A percentile compares a stretch with the other conserved stretches of the same genome.
phyloP scores from a whole-genome alignment of 805 yeast species.

The Kluyveromyces nonfermentans region DNA sequence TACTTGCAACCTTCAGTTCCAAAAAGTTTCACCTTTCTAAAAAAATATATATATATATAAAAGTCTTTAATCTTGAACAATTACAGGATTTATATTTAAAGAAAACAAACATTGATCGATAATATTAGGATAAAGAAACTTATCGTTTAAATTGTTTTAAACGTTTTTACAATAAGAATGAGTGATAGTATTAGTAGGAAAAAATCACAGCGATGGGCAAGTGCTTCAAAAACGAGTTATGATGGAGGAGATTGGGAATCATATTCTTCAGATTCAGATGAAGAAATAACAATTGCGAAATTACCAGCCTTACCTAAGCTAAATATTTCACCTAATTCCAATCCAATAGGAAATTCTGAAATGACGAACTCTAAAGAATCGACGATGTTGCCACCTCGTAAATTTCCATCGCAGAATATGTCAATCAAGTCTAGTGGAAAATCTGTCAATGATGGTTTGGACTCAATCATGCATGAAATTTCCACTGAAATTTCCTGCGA shows the following conservation, averaged over 20 bases:
- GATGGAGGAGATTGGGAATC: constrained; percentile 36
- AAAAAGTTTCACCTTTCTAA: background rate
- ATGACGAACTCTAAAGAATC: constrained; percentile 3
- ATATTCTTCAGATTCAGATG: constrained; percentile 3
- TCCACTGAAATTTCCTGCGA: constrained; percentile 26
- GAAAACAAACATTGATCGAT: background rate
- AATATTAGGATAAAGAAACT: background rate
- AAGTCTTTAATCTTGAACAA: background rate
- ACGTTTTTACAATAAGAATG: no score
- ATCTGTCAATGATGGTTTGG: constrained; percentile 23
- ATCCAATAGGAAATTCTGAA: constrained; percentile 7
- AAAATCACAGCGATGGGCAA: constrained; percentile 35
- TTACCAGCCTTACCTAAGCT: constrained; percentile 4
- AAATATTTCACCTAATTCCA: constrained; percentile 1
- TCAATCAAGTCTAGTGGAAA: constrained; percentile 6
- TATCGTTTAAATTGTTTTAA: no score
- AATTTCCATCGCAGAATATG: constrained; percentile 1
- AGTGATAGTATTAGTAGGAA: constrained; percentile 28
- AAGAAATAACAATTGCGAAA: background rate
- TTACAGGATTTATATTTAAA: background rate
- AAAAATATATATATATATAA: no score
- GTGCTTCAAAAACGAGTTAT: constrained; percentile 32
- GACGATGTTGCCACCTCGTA: constrained; percentile 3
- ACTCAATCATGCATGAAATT: constrained; percentile 24
- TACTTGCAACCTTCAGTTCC: background rate